Evolutionary conservation across 2,329 filamentous ascomycete species (phyloP), one percentile per base, ranked within the genome.

Genomic region (Colletotrichum kahawae): DNA sequence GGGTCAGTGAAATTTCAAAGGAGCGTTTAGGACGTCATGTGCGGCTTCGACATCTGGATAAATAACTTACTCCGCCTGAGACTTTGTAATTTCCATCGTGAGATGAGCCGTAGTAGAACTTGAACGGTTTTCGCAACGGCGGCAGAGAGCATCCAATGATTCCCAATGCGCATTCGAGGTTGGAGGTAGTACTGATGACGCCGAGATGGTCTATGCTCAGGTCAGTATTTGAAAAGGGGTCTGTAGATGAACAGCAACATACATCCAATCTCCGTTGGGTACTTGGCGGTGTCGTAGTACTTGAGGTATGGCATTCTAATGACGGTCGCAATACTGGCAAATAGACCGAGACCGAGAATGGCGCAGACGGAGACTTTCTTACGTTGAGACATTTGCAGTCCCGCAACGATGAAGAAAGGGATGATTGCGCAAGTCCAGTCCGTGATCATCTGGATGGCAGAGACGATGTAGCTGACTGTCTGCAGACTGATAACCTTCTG

Each of bases 341-440:
- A 66, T 1, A 60, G 36, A 10, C 68, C 68, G 24, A 75, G 54
- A 4, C 63, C 62, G 9, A 71, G 72, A 16, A 67, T 71, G 27
- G 18, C 54, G n/a, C 56, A 48, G 10, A 75, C 68, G 1, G 56
- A 75, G 8, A 77, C 62, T 63, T 82, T 82, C 27, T 75, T 75
- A 0, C 78, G 70, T 5, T 66, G 75, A 1, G 78, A 74, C 79
- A 82, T 82, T 56, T 82, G 80, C 1, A 82, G 21, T 0, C 75
- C 74, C 18, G 72, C 64, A 1, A 83, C 64, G 5, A 83, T 78
- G 65, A 82, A 82, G 67, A 82, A 81, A 1, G 82, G 82, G 4
- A 78, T 78, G 7, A 78, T 79, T 13, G 80, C 81, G 31, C 78
- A 82, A 1, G 77, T 73, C 80, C 81, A 82, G 48, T 82, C 82